These are phyloP conservation scores for Ceratocystiopsis brevicomis DNA, from an alignment of 2,329 filamentous ascomycete species.

Conservation along the genomic window DNA sequence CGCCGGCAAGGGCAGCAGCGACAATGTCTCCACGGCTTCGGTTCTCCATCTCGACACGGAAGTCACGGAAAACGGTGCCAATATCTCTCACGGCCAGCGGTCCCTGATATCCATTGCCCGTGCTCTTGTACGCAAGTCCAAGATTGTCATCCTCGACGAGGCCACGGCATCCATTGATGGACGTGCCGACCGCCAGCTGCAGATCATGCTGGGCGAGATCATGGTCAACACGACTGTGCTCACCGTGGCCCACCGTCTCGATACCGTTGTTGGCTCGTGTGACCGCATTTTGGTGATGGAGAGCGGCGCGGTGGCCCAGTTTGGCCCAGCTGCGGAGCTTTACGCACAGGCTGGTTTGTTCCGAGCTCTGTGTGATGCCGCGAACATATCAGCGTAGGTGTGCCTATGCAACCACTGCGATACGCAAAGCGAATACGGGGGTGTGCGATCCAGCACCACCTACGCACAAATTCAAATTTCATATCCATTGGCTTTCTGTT, in stretches of 20 bases:
- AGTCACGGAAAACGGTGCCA: slow-evolving; percentile 5
- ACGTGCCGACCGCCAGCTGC: slow-evolving; percentile 3
- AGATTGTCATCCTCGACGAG: slow-evolving; percentile 87
- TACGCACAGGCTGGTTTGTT: slow-evolving; percentile 1
- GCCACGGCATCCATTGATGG: slow-evolving; percentile 77
- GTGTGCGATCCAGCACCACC: no score
- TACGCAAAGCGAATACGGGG: no score
- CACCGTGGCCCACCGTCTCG: slow-evolving; percentile 7
- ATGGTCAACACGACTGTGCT: slow-evolving; percentile 4
- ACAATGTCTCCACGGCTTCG: neutral
- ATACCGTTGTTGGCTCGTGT: slow-evolving; percentile 11
- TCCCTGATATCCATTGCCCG: slow-evolving; percentile 78
- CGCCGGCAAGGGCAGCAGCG: no score
- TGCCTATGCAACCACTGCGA: no score
- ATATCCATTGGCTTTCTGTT: no score
- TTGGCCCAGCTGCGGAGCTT: slow-evolving; percentile 19
- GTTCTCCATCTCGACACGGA: slow-evolving; percentile 2
- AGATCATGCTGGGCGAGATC: slow-evolving; percentile 1
- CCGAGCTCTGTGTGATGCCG: slow-evolving; percentile 1
- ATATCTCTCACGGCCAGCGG: slow-evolving; percentile 60
- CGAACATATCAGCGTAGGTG: neutral
- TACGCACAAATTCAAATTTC: no score
- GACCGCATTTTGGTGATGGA: slow-evolving; percentile 88
- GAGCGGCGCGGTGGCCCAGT: slow-evolving; percentile 73
- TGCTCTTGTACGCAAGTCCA: slow-evolving; percentile 68